Evolutionary conservation across 164 flowering plant genomes (phyloP), one percentile per base, ranked within the genome.

Genomic region (Vitis amurensis): DNA sequence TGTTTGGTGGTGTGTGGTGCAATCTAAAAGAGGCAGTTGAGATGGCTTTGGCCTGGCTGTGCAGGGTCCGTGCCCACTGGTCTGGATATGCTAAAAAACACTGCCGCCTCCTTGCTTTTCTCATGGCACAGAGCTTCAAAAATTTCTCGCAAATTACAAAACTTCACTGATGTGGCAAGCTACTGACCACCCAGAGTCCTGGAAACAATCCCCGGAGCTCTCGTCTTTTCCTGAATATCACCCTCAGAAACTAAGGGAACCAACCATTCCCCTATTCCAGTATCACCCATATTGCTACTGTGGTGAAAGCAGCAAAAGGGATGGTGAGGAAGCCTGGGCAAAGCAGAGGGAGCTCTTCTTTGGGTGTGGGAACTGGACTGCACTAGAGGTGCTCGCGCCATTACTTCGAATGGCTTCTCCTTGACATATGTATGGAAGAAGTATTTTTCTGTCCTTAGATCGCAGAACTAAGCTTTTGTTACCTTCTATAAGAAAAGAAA

Each of bases 1-100:
- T 92, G 17, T 96, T 89, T 80, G 95, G 94, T 55, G 89, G 87
- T 11, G 80, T 64, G 23, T 81, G 89, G 49, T 93, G 98, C 89
- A 96, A 89, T 64, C 80, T 96, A n/a, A 49, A 96, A 80, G 94
- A 96, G 64, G 98, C 99, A 8, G 99, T 96, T 30, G 84, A 91
- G 75, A 77, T 82, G 79, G 95, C 98, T n/a, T n/a, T 16, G 99
- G 99, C 30, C 19, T 96, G 99, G n/a, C n/a, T n/a, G n/a, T n/a
- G 99, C 87, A 92, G 68, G 99, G 99, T 15, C n/a, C 98, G 98
- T 67, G 88, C 97, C 67, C 99, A 96, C 76, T 76, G 99, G 99
- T 19, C 80, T 96, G 16, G 98, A 96, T 74, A 96, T 59, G 99
- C 99, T 29, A n/a, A 86, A 83, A 67, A 96, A 96, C 81, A 96